These are phyloP conservation scores for Cupressus sempervirens DNA, from an alignment of 75 land plant genomes.

Conservation along the genomic window DNA sequence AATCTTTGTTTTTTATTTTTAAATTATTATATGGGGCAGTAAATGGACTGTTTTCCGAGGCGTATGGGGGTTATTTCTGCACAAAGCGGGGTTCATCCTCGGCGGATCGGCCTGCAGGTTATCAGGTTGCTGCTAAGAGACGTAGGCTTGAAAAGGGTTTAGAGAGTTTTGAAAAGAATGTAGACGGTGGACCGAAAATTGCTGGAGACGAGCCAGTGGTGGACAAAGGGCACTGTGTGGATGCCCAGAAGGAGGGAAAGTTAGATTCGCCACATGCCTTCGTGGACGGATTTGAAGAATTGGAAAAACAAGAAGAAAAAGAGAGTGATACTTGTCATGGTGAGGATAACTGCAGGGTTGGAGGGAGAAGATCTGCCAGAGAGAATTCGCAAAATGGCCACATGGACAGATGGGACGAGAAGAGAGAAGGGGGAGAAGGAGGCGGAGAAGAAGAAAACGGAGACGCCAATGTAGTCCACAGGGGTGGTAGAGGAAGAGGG, in stretches of 20 bases:
- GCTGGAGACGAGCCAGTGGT: background rate
- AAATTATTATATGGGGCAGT: background rate
- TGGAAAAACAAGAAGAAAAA: background rate
- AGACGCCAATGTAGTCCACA: background rate
- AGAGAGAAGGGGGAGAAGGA: background rate
- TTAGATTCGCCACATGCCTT: background rate
- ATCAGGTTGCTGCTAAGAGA: background rate
- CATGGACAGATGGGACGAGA: background rate
- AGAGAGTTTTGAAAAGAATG: background rate
- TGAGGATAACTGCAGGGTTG: background rate
- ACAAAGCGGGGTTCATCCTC: background rate
- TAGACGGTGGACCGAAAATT: background rate
- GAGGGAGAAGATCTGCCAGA: background rate
- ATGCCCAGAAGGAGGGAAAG: background rate
- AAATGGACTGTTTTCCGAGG: background rate
- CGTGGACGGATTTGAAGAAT: background rate
- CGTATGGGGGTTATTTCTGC: background rate
- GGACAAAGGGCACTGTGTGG: background rate
- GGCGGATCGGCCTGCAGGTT: background rate
- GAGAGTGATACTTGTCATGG: no score
- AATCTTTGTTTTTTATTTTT: background rate
- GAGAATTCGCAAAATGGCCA: background rate
- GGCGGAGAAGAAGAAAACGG: background rate
- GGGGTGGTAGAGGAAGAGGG: background rate
- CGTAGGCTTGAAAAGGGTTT: background rate